Percentiles rank a stretch among this genome's conserved stretches.
phyloP scores from a whole-genome alignment of 2,329 filamentous ascomycete genomes.

The Cladosporium sp. region DNA sequence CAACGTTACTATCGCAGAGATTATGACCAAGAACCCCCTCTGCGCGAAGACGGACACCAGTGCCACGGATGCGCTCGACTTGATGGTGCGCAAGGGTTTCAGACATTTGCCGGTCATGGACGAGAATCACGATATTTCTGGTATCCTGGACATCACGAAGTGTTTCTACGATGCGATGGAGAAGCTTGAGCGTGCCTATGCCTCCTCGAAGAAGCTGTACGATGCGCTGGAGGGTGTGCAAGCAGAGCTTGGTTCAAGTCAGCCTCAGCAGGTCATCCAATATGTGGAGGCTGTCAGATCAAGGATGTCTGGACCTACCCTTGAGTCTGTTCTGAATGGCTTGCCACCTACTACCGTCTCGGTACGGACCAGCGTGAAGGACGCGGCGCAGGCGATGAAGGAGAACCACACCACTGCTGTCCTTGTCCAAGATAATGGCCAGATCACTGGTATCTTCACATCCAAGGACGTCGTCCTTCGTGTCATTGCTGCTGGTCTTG shows the following conservation, averaged over 20 bases:
- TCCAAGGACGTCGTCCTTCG: conserved; percentile 98
- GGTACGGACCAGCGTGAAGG: conserved; percentile 91
- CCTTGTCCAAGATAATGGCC: conserved; percentile 90
- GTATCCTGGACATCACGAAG: conserved; percentile 97
- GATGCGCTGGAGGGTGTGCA: conserved; percentile 97
- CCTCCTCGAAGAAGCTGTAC: conserved; percentile 95
- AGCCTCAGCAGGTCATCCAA: conserved; percentile 97
- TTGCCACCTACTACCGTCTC: conserved; percentile 90
- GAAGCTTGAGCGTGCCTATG: conserved; percentile 95
- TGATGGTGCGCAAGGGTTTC: conserved; percentile 98
- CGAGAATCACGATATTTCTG: conserved; percentile 98
- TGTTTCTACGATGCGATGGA: conserved; percentile 99
- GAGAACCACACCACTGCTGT: conserved; percentile 98
- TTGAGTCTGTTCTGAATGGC: conserved; percentile 90
- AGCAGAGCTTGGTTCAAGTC: conserved; percentile 89
- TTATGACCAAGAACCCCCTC: conserved; percentile 99
- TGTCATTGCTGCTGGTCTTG: conserved; percentile 93
- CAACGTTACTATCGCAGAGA: conserved; percentile 90
- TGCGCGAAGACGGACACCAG: conserved; percentile 97
- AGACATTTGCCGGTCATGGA: conserved; percentile 98
- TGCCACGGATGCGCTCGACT: conserved; percentile 90
- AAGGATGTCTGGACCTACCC: conserved; percentile 96
- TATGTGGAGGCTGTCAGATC: conserved; percentile 92
- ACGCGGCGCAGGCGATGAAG: conserved; percentile 94
- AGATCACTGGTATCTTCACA: conserved; percentile 98